phyloP scores from a whole-genome alignment of 352 stramenopile genomes.

The Vaucheria bursata region DNA sequence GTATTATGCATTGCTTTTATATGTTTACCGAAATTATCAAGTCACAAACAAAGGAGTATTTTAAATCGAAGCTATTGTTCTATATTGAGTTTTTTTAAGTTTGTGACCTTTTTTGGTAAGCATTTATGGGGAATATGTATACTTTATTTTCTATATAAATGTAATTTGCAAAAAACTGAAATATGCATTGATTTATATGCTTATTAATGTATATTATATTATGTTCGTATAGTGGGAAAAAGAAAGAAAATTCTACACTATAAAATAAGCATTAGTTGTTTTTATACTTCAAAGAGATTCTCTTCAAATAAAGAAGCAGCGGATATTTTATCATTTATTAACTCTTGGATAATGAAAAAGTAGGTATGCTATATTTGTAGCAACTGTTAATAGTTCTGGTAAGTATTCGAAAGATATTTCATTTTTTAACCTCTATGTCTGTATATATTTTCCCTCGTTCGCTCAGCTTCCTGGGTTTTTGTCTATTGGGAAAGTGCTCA shows the following conservation, averaged over 20 bases:
- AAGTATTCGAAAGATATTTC: neutral
- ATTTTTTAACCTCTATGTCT: neutral
- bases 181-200: too few species aligned
- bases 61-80: neutral
- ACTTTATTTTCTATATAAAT: neutral
- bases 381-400: too few species aligned
- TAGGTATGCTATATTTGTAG: too few species aligned
- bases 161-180: too few species aligned
- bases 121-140: neutral
- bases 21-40: neutral
- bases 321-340: too few species aligned
- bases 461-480: constrained; percentile 56
- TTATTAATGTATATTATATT: too few species aligned
- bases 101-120: neutral
- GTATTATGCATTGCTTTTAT: neutral
- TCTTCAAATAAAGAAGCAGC: too few species aligned
- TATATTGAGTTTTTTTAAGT: neutral
- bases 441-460: neutral
- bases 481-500: constrained; percentile 62
- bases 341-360: too few species aligned
- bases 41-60: neutral
- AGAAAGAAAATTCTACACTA: too few species aligned
- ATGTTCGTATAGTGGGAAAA: too few species aligned
- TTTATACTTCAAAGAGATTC: too few species aligned
- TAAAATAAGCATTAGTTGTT: too few species aligned